Evolutionary conservation across 2,329 filamentous ascomycete genomes (phyloP).

Genomic region (Fusarium nelsonii): DNA sequence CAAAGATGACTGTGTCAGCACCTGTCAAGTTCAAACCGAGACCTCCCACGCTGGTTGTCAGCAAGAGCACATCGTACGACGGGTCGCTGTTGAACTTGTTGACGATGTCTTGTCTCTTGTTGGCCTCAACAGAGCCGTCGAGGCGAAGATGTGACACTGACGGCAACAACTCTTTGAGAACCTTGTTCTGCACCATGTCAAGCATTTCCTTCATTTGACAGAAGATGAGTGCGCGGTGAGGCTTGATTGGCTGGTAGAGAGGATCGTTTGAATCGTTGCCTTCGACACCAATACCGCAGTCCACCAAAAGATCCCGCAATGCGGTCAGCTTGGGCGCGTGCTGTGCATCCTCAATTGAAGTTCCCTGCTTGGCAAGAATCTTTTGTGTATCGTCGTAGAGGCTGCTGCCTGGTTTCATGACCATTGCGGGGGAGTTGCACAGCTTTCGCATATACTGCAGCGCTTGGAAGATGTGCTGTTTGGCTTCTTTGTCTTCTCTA

Average conservation of each 20-base stretch:
- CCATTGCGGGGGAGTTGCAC: slow-evolving; percentile 95
- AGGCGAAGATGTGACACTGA: slow-evolving; percentile 94
- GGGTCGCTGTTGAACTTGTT: slow-evolving; percentile 99
- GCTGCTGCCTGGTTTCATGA: slow-evolving; percentile 93
- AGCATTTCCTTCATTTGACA: slow-evolving; percentile 99
- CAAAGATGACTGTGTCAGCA: slow-evolving; percentile 98
- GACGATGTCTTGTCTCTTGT: slow-evolving; percentile 95
- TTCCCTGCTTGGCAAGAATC: slow-evolving; percentile 81
- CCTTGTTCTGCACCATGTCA: slow-evolving; percentile 96
- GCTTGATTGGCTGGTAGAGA: slow-evolving; percentile 86
- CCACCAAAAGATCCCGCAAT: slow-evolving; percentile 91
- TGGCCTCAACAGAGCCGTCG: slow-evolving; percentile 92
- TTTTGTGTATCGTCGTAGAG: slow-evolving; percentile 90
- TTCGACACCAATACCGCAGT: slow-evolving; percentile 93
- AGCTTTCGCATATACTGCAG: slow-evolving; percentile 99
- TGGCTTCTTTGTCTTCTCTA: slow-evolving; percentile 88
- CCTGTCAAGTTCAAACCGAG: slow-evolving; percentile 95
- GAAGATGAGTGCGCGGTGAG: slow-evolving; percentile 95
- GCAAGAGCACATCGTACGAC: slow-evolving; percentile 91
- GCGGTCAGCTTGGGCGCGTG: slow-evolving; percentile 96
- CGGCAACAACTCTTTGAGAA: slow-evolving; percentile 90
- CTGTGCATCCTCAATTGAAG: slow-evolving; percentile 82
- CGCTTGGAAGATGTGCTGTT: slow-evolving; percentile 99
- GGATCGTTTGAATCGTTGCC: slow-evolving; percentile 70
- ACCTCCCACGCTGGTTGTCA: slow-evolving; percentile 96